Percentiles rank a stretch among this genome's conserved stretches.
These are phyloP conservation scores for Dendrobium catenatum DNA, from an alignment of 106 monocot genomes.

Conservation along the genomic window DNA sequence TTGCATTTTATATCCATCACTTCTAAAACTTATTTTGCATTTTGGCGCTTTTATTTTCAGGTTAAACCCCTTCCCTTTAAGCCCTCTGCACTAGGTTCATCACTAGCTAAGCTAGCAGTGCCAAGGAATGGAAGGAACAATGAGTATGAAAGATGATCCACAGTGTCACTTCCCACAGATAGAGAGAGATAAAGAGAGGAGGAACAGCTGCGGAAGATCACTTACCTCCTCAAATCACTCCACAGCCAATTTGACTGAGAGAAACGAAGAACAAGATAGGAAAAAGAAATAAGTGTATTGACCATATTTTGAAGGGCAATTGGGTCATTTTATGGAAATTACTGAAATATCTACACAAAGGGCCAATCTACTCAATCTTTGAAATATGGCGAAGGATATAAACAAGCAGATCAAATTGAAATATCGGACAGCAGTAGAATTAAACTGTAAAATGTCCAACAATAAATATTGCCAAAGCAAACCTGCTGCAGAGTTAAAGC, in stretches of 20 bases:
- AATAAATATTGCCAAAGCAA: conserved; percentile 5
- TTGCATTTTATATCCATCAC: not conserved
- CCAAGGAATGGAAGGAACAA: not conserved
- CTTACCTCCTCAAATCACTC: not conserved
- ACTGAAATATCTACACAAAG: not conserved
- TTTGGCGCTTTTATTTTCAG: not conserved
- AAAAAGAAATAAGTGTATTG: not conserved
- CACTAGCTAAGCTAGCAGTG: not conserved
- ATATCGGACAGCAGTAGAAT: not conserved
- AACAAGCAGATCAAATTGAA: not conserved
- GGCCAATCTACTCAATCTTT: not conserved
- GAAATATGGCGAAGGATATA: not conserved
- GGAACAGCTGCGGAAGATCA: not conserved
- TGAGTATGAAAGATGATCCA: not conserved
- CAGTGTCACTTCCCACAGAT: no score
- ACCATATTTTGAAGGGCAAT: not conserved
- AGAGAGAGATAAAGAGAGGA: no score
- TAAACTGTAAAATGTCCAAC: not conserved
- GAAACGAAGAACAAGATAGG: not conserved
- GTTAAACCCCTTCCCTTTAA: not conserved
- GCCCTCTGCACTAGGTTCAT: not conserved
- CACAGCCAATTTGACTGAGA: not conserved
- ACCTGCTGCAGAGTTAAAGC: conserved; percentile 96
- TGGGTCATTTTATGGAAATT: not conserved
- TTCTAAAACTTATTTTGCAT: not conserved